Conservation (phyloP, 257 asterid species). For the Forsythia viridissima region DNA sequence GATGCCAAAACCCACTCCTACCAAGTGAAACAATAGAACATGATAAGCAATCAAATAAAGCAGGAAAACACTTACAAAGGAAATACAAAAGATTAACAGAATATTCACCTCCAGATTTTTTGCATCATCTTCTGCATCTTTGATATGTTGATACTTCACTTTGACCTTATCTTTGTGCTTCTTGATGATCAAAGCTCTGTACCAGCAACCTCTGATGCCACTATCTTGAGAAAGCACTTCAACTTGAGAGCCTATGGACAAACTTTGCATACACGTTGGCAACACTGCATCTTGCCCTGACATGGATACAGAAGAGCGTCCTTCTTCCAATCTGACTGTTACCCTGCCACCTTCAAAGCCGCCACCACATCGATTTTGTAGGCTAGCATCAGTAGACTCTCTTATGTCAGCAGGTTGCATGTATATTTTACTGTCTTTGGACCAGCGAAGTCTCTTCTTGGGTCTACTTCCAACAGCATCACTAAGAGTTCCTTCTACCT, state of each 20-base stretch:
- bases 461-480: slow-evolving; percentile 52
- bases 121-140: slow-evolving; percentile 73
- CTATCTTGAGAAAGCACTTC: slow-evolving; percentile 90
- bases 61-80: background rate
- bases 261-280: slow-evolving; percentile 21
- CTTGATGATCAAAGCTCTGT: slow-evolving; percentile 69
- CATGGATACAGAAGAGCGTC: slow-evolving; percentile 15
- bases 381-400: slow-evolving; percentile 23
- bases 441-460: slow-evolving; percentile 59
- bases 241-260: slow-evolving; percentile 62
- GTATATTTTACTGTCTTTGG: slow-evolving; percentile 38
- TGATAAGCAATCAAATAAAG: background rate
- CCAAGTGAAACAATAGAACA: slow-evolving; percentile 1
- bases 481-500: slow-evolving; percentile 24
- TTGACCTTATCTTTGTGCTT: slow-evolving; percentile 70
- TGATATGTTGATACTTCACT: slow-evolving; percentile 66
- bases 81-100: background rate
- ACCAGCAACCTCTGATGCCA: slow-evolving; percentile 94
- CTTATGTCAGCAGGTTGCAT: slow-evolving; percentile 28
- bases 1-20: slow-evolving; percentile 84
- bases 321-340: slow-evolving; percentile 19
- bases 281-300: slow-evolving; percentile 18
- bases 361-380: slow-evolving; percentile 18
- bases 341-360: slow-evolving; percentile 17
- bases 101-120: slow-evolving; percentile 65